Evolutionary conservation across 306 rosid species (phyloP), one percentile per base, ranked within the genome.

Genomic region (Vachellia pachyceras): DNA sequence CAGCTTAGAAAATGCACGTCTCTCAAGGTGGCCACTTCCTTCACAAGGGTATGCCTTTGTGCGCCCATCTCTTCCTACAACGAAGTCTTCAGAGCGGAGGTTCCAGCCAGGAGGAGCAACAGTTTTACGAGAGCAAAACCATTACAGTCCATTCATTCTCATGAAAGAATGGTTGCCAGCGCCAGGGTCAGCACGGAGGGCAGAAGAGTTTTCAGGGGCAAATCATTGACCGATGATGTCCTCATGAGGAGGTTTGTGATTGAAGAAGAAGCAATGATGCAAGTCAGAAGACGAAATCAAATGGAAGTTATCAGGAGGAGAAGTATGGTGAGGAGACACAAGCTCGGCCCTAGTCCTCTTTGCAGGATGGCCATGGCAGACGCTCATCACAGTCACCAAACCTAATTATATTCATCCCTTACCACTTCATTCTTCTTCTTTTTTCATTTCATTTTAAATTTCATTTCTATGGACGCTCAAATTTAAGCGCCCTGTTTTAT

Each of bases 211-310:
- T 95, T 95, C 75, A 82, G 99, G 29, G 99, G 99, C 2, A 95
- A 93, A 57, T 95, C 99, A 4, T 84, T 95, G 85, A 95, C 88
- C 0, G 99, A 95, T 57, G 97, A 95, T 80, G 99, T 93, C 68
- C 86, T 93, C 55, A 95, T 95, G 99, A 89, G 97, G 36, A 84
- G 97, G 57, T 95, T 95, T 85, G 97, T 95, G 5, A 85, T 91
- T 49, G 97, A 89, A 88, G 99, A 95, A 85, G 98, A 93, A 75
- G 99, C 99, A 22, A 95, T 90, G 99, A 90, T 90, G 97, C 97
- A 95, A n/a, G 82, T 92, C 74, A 89, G 94, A 25, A 91, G 94
- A 83, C 90, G 93, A 77, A 95, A 93, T 75, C 92, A 95, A 82
- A 91, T 95, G 97, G 99, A 93, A 73, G 91, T 91, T 22, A 88